These are phyloP conservation scores for Paracoccidioides lutzii DNA, from an alignment of 2,329 filamentous ascomycete species.

Conservation along the genomic window DNA sequence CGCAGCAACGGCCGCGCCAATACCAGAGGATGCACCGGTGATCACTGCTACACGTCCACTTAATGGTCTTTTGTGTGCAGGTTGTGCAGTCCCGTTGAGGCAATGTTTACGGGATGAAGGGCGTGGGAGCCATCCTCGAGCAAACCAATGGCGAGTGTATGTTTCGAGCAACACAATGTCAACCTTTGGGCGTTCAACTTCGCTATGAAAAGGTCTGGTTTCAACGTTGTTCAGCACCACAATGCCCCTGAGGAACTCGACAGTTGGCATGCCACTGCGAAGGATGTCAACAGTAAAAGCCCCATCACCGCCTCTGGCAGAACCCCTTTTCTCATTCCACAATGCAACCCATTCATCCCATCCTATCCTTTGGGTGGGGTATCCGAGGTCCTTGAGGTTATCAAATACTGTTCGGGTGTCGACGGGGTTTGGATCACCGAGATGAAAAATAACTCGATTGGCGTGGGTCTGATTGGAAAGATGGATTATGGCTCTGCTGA, in stretches of 20 bases:
- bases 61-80: constrained; percentile 41
- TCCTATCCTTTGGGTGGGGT: constrained; percentile 50
- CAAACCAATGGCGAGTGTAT: constrained; percentile 69
- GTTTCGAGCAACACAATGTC: constrained; percentile 59
- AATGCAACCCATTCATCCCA: constrained; percentile 64
- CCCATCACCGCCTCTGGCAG: constrained; percentile 52
- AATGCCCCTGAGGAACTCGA: constrained; percentile 56
- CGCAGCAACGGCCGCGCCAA: constrained; percentile 59
- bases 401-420: constrained; percentile 54
- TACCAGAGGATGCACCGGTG: constrained; percentile 69
- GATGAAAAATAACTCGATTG: constrained; percentile 56
- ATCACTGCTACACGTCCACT: constrained; percentile 59
- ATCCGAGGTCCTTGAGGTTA: constrained; percentile 53
- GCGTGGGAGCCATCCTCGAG: constrained; percentile 59
- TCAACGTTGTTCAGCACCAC: constrained; percentile 60
- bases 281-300: constrained; percentile 69
- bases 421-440: constrained; percentile 60
- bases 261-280: constrained; percentile 64
- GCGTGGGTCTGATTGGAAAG: constrained; percentile 48
- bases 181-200: constrained; percentile 53
- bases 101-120: constrained; percentile 43
- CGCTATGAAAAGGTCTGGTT: constrained; percentile 46
- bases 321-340: constrained; percentile 59
- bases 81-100: constrained; percentile 31
- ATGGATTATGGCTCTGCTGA: constrained; percentile 59